Evolutionary conservation across 768 basidiomycete genomes (phyloP).

Genomic region (Suillus plorans): DNA sequence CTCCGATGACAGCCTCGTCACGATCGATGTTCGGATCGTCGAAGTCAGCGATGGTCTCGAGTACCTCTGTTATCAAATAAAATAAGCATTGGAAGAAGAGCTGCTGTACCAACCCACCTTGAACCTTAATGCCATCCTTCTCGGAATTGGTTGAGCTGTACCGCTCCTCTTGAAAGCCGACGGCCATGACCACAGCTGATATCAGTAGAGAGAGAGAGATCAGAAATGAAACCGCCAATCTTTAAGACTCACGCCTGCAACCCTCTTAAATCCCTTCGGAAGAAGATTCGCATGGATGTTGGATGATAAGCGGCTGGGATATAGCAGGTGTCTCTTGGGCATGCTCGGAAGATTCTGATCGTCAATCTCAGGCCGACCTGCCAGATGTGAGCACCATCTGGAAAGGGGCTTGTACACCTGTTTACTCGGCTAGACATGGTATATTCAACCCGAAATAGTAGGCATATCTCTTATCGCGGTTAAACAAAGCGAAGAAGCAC

Average conservation of each 20-base stretch:
- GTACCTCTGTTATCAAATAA: conserved; percentile 5
- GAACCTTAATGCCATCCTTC: conserved; percentile 12
- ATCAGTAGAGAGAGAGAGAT: not conserved
- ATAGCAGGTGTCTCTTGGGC: not conserved
- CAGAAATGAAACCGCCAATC: not conserved
- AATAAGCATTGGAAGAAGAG: not conserved
- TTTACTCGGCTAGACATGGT: not conserved
- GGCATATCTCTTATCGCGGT: not conserved
- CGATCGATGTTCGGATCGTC: conserved; percentile 39
- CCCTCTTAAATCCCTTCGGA: conserved; percentile 5
- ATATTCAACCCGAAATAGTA: not conserved
- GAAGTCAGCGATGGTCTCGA: conserved; percentile 21
- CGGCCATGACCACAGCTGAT: conserved; percentile 13
- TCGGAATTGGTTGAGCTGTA: conserved; percentile 13
- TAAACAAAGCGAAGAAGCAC: not conserved
- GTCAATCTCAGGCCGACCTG: not conserved
- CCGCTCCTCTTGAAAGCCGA: not conserved
- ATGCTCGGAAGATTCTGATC: not conserved
- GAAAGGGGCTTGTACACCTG: not conserved
- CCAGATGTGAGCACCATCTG: not conserved
- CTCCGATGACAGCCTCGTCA: conserved; percentile 14
- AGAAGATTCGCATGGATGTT: not conserved
- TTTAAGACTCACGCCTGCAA: not conserved
- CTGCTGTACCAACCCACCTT: conserved; percentile 4
- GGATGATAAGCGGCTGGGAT: conserved; percentile 10